Percentiles rank a stretch among this genome's conserved stretches.
Conservation (phyloP, 768 basidiomycete genomes). For the Mycena vitilis region DNA sequence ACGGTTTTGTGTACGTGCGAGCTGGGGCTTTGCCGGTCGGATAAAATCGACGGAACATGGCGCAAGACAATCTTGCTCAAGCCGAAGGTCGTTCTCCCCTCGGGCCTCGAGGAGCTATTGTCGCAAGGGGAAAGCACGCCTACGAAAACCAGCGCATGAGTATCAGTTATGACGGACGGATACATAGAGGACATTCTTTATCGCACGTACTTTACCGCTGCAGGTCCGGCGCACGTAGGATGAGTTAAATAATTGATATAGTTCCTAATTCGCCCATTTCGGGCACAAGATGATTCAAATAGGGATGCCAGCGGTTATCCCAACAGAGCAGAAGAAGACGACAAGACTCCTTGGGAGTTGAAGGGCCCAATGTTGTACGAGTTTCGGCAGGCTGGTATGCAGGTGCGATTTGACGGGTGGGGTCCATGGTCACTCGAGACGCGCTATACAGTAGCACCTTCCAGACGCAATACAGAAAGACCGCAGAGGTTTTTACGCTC, state of each 20-base stretch:
- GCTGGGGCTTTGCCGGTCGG: slow-evolving; percentile 59
- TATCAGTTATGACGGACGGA: neutral
- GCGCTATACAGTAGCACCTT: too few relatives aligned
- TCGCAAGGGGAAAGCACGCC: slow-evolving; percentile 33
- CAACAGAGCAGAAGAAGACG: too few relatives aligned
- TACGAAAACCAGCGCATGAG: slow-evolving; percentile 29
- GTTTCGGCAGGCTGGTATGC: too few relatives aligned
- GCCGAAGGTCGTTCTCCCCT: slow-evolving; percentile 66
- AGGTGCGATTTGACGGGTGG: too few relatives aligned
- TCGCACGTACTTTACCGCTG: neutral
- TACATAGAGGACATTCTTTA: neutral
- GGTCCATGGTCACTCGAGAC: too few relatives aligned
- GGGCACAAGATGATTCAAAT: too few relatives aligned
- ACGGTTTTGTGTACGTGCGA: slow-evolving; percentile 67
- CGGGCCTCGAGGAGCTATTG: slow-evolving; percentile 50
- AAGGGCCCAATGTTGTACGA: too few relatives aligned
- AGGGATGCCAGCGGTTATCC: too few relatives aligned
- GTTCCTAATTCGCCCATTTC: too few relatives aligned
- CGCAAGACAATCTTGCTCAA: slow-evolving; percentile 60
- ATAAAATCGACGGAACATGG: slow-evolving; percentile 57
- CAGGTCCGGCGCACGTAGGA: slow-evolving; percentile 1
- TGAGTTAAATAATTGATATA: neutral
- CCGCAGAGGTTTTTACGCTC: too few relatives aligned
- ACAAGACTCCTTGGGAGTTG: too few relatives aligned
- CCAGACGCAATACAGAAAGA: too few relatives aligned